Evolutionary conservation across 2,329 filamentous ascomycete genomes (phyloP).

Genomic region (Lasiodiplodia citricola): DNA sequence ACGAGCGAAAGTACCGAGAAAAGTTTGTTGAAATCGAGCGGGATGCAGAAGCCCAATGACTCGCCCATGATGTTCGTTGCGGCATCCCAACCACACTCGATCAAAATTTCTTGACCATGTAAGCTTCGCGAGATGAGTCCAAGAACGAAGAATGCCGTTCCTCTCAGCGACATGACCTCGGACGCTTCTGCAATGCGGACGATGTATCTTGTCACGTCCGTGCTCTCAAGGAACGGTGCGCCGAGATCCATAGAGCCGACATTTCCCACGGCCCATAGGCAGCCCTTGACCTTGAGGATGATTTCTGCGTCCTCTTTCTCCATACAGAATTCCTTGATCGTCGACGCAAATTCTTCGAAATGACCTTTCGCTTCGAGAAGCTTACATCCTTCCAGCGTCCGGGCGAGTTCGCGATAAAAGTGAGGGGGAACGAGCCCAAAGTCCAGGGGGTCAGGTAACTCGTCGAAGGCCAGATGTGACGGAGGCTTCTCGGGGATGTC

Average conservation of each 20-base stretch:
- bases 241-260: constrained; percentile 98
- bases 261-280: constrained; percentile 96
- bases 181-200: constrained; percentile 86
- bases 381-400: constrained; percentile 90
- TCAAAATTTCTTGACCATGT: constrained; percentile 89
- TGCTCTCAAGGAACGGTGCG: constrained; percentile 88
- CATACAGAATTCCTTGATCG: constrained; percentile 85
- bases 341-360: constrained; percentile 89
- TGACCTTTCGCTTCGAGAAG: constrained; percentile 91
- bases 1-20: constrained; percentile 63
- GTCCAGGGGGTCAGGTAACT: constrained; percentile 54
- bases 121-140: constrained; percentile 90
- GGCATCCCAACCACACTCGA: constrained; percentile 90
- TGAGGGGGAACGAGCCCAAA: constrained; percentile 81
- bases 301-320: constrained; percentile 84
- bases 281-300: constrained; percentile 93
- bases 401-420: constrained; percentile 93
- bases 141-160: constrained; percentile 95
- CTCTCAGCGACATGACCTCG: constrained; percentile 88
- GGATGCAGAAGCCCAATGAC: constrained; percentile 87
- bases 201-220: constrained; percentile 85
- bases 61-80: constrained; percentile 82
- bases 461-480: constrained; percentile 46
- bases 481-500: constrained; percentile 63
- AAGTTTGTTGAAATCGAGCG: constrained; percentile 75